Evolutionary conservation across 345 rosid species (phyloP).

Genomic region (Litchi chinensis): DNA sequence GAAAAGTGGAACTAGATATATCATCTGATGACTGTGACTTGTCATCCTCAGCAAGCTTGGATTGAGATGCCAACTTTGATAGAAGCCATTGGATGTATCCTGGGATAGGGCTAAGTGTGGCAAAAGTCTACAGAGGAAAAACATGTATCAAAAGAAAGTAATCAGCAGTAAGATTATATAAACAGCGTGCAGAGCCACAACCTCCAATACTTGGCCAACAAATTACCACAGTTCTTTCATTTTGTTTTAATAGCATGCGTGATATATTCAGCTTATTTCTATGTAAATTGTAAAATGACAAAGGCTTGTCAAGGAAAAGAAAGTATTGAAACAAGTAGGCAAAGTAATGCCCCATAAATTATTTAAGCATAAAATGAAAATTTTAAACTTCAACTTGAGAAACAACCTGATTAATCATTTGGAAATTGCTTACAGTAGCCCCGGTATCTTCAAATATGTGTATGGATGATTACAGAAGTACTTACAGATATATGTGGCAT

Average conservation of each 20-base stretch:
- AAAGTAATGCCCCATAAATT: not conserved
- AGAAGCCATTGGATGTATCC: conserved; percentile 90
- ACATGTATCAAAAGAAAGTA: conserved; percentile 12
- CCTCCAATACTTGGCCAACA: not conserved
- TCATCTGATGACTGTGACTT: conserved; percentile 35
- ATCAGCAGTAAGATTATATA: conserved; percentile 4
- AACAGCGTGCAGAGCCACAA: not conserved
- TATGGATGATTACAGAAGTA: conserved; percentile 21
- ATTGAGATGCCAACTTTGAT: conserved; percentile 82
- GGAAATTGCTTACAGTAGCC: not conserved
- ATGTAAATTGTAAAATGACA: not conserved
- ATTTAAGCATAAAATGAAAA: not conserved
- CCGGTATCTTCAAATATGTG: not conserved
- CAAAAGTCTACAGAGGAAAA: conserved; percentile 62
- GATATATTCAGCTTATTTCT: not conserved
- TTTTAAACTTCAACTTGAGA: conserved; percentile 7
- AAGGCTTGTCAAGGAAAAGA: not conserved
- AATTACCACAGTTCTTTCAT: not conserved
- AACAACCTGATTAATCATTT: not conserved
- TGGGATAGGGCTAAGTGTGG: conserved; percentile 92
- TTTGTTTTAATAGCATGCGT: not conserved
- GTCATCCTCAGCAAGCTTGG: conserved; percentile 55
- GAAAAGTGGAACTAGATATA: conserved; percentile 55
- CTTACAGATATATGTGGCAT: conserved; percentile 91
- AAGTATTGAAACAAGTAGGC: not conserved